Evolutionary conservation across 2,329 filamentous ascomycete species (phyloP).

Genomic region (Bimuria novae-zelandiae): DNA sequence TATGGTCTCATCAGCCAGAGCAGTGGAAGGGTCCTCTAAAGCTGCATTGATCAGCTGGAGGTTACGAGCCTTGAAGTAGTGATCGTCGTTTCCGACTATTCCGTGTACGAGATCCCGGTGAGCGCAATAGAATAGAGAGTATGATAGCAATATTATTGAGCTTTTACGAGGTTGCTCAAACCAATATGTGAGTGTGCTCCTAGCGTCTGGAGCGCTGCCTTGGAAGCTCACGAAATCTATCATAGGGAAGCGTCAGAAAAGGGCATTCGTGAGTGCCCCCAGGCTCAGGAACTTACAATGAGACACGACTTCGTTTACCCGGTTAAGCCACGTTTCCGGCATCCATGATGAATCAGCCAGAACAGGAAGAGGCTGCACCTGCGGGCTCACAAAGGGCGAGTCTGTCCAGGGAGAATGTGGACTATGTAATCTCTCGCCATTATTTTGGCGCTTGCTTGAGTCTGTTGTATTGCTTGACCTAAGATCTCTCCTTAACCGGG

Average conservation of each 20-base stretch:
- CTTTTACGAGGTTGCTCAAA: constrained; percentile 6
- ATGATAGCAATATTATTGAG: constrained; percentile 17
- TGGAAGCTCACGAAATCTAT: background rate
- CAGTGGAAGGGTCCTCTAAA: constrained; percentile 11
- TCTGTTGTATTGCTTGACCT: too few species aligned
- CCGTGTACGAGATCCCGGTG: constrained; percentile 13
- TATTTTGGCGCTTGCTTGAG: too few species aligned
- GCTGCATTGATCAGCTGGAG: constrained; percentile 19
- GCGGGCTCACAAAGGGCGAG: background rate
- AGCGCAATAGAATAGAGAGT: constrained; percentile 17
- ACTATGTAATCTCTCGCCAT: background rate
- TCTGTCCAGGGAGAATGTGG: background rate
- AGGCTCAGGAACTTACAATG: constrained; percentile 14
- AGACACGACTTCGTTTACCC: constrained; percentile 11
- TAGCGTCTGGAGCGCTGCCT: constrained; percentile 6
- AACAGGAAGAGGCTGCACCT: background rate
- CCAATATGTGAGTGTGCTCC: constrained; percentile 17
- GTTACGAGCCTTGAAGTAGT: constrained; percentile 17
- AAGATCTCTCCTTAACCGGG: too few species aligned
- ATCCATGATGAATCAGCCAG: constrained; percentile 15
- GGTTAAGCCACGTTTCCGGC: constrained; percentile 11
- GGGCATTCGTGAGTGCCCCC: background rate
- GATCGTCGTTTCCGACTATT: constrained; percentile 11
- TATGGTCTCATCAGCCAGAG: constrained; percentile 19
- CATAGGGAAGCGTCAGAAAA: background rate